Percentiles rank a stretch among this genome's conserved stretches.
Evolutionary conservation across 2,329 filamentous ascomycete genomes (phyloP).

Genomic region (Phoma sp.): DNA sequence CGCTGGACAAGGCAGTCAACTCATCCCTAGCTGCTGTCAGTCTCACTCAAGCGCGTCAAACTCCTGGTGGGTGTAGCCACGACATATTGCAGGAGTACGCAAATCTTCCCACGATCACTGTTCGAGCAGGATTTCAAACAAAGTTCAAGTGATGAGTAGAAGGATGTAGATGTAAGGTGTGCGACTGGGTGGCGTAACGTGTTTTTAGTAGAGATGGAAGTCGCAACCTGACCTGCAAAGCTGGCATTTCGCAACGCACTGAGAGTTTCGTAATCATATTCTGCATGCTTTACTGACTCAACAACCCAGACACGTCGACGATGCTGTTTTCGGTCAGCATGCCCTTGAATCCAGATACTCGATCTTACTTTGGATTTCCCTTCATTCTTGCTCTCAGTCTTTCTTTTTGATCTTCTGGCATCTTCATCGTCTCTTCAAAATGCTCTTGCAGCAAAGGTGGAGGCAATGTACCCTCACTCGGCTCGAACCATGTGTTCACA

Average conservation of each 20-base stretch:
- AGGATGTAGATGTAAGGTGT: too few relatives aligned
- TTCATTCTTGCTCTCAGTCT: not conserved
- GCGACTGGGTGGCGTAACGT: too few relatives aligned
- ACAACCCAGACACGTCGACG: not conserved
- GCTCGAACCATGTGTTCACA: not conserved
- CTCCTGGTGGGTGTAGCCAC: not conserved
- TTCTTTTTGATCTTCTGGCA: not conserved
- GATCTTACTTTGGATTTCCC: not conserved
- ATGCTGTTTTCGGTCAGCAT: too few relatives aligned
- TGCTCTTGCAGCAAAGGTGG: not conserved
- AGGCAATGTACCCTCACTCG: not conserved
- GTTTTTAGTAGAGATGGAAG: too few relatives aligned
- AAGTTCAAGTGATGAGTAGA: too few relatives aligned
- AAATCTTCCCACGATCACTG: too few relatives aligned
- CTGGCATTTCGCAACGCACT: too few relatives aligned
- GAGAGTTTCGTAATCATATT: too few relatives aligned
- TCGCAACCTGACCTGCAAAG: too few relatives aligned
- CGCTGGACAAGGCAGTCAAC: not conserved
- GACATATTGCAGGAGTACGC: not conserved
- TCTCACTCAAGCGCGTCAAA: not conserved
- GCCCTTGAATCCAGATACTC: not conserved
- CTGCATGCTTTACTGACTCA: too few relatives aligned
- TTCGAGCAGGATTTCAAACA: too few relatives aligned
- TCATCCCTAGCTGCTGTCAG: not conserved
- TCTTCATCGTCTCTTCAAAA: not conserved